Conservation (phyloP, 2,329 filamentous ascomycete genomes). For the Colletotrichum sp. region DNA sequence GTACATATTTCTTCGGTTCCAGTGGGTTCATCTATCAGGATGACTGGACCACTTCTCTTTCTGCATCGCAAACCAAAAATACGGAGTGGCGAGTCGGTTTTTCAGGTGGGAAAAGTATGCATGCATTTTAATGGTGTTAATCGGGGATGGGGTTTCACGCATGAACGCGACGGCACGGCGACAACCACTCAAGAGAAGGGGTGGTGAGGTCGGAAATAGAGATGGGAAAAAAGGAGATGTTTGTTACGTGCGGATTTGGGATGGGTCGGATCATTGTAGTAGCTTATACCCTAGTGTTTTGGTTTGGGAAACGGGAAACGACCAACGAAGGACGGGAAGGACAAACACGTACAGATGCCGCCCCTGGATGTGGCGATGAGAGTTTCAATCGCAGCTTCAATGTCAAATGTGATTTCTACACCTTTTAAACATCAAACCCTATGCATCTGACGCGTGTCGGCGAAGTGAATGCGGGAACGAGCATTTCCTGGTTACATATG, state of each 20-base stretch:
- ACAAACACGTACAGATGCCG: background rate
- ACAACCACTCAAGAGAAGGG: background rate
- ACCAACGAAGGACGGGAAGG: background rate
- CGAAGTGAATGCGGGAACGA: background rate
- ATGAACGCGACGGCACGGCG: background rate
- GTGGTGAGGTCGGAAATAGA: background rate
- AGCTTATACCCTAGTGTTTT: slow-evolving; percentile 21
- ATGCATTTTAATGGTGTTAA: slow-evolving; percentile 9
- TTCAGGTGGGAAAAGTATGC: background rate
- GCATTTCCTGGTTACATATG: background rate
- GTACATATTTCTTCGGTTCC: background rate
- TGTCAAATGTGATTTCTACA: background rate
- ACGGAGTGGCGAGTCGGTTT: background rate
- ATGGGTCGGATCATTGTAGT: background rate
- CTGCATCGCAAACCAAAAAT: background rate
- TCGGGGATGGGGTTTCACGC: background rate
- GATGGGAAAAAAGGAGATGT: background rate
- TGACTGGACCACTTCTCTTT: background rate
- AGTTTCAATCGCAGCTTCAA: background rate
- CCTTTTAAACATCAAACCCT: background rate
- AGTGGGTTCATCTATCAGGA: background rate
- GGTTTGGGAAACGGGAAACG: background rate
- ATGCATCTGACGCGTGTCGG: background rate
- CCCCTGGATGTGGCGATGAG: background rate
- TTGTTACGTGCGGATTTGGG: background rate